Percentiles rank a stretch among this genome's conserved stretches.
Evolutionary conservation across 139 green algal species (phyloP).

Genomic region (Pleodorina starrii): DNA sequence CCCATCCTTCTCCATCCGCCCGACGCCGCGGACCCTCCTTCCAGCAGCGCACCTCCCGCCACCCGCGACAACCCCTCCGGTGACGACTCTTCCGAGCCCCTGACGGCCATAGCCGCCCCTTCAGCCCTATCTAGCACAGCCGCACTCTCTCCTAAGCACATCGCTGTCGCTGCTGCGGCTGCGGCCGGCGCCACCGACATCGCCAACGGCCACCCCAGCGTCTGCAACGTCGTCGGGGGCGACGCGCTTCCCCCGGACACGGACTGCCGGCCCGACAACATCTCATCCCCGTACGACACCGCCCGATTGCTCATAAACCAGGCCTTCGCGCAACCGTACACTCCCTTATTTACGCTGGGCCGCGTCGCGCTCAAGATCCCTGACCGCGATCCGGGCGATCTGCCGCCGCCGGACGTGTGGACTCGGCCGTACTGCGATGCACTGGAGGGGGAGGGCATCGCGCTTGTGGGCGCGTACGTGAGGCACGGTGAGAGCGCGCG

Average conservation of each 20-base stretch:
- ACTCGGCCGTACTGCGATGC: background rate
- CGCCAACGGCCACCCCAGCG: background rate
- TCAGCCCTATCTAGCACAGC: background rate
- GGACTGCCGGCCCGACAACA: background rate
- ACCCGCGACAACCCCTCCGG: background rate
- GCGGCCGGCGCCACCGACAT: background rate
- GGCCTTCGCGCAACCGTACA: background rate
- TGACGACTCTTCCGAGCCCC: background rate
- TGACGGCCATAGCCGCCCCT: background rate
- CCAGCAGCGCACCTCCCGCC: background rate
- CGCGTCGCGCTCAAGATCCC: constrained; percentile 33
- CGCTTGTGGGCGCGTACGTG: constrained; percentile 22
- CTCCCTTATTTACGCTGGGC: background rate
- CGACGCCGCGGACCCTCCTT: background rate
- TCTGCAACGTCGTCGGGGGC: too few species aligned
- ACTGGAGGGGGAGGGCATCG: background rate
- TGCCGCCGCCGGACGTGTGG: background rate
- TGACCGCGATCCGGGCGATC: constrained; percentile 5
- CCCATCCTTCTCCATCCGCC: background rate
- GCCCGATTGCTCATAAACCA: background rate
- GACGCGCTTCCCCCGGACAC: background rate
- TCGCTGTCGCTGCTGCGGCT: background rate
- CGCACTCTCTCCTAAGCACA: background rate
- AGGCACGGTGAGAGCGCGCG: background rate
- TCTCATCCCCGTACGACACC: background rate